Base-by-base conservation (phyloP, 2,329 filamentous ascomycete species). In the Hypoxylon sp. region DNA sequence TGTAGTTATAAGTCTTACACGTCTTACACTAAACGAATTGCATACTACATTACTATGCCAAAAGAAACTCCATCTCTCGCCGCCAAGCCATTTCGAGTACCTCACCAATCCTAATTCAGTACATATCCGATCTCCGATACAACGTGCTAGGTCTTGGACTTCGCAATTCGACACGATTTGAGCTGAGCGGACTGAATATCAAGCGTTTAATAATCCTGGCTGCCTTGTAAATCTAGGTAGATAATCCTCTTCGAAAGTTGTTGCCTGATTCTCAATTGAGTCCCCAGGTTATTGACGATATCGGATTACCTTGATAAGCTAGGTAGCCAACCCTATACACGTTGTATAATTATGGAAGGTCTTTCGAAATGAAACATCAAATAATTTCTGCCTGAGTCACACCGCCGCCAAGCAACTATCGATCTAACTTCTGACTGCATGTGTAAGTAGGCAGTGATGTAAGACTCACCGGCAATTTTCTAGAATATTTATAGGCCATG, bases 51-150 rank as follows among this genome's bases (percentile, higher is more conserved):
- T 29, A 19, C 32, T 50, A 8, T 57, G 31, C 19, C 17, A 24
- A 58, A 32, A 39, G 55, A 27, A 35, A 50, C 42, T 24, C 21
- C 21, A 58, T 58, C 44, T 21, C 6, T 31, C 29, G 11, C 31
- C n/a, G 27, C 58, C 39, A 47, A 65, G 42, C 62, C 56, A 15
- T 21, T 60, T 52, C 44, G 19, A 31, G 37, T n/a, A 15, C 10
- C 13, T 31, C 17, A 47, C 19, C 59, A 48, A 67, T 51, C 65
- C 50, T 37, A 39, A 53, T 37, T 32, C 8, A 47, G 62, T 50
- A 68, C 32, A 55, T 59, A 65, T 55, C 66, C 66, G 61, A 68
- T 58, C 24, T 57, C 61, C 62, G 57, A 60, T 56, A 42, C 32
- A 24, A 21, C 53, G 31, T 27, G 4, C 35, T 31, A 21, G 39